Base-by-base conservation (phyloP, 257 asterid species). In the Przewalskia tangutica region DNA sequence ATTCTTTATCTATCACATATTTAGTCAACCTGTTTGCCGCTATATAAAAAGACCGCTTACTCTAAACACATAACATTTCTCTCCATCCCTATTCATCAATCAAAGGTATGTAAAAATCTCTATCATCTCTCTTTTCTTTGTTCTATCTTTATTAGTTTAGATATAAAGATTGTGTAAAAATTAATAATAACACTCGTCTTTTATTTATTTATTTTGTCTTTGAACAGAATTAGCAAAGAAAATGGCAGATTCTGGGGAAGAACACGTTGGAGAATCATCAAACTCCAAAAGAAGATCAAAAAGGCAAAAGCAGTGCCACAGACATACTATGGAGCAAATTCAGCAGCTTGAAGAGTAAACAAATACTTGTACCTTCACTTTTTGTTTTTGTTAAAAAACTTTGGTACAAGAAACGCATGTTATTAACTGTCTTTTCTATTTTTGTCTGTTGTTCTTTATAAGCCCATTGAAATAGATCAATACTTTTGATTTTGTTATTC, bases 311-410 rank as follows among this genome's bases (percentile, higher is more conserved):
- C 89, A 81, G 7, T 89, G 80, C 18, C 93, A 90, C 71, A 91
- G 97, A 44, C 97, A 90, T 82, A 84, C 94, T 11, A 34, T 88
- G 5, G 88, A 90, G 73, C 97, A 93, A 78, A 91, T 93, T 81
- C 91, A 86, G 56, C 88, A 83, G 34, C 97, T 93, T 13, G 95
- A 93, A 89, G 90, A 85, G 97, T 93, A 93, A 38, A 18, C 56
- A 50, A 23, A 38, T 81, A 64, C 0, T 20, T 38, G 16, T 10
- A 17, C 17, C 36, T 60, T 76, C 63, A 16, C 4, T 17, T 78
- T 23, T 13, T n/a, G n/a, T n/a, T 13, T 53, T 55, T 77, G 6
- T 10, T 20, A 27, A 8, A 65, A 23, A 0, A n/a, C 6, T 2
- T 32, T 5, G 16, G 54, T 60, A 83, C 13, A 51, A 51, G 17